phyloP scores from a whole-genome alignment of 1,139 yeast genomes.

The Geotrichum cucujoidarum region DNA sequence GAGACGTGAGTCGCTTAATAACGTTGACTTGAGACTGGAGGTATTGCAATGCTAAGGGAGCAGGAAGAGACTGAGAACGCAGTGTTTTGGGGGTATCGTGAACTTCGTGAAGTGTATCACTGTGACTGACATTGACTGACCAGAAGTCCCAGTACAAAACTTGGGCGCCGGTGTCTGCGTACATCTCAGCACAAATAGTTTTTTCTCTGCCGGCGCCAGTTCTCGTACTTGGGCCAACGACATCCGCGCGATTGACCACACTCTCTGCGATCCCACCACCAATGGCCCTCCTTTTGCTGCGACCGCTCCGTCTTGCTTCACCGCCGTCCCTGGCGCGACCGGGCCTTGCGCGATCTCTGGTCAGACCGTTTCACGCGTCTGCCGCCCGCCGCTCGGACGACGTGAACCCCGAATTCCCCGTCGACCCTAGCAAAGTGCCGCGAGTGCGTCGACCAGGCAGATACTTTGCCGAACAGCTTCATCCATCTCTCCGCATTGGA shows the following conservation, averaged over 20 bases:
- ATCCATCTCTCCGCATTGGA: slow-evolving; percentile 30
- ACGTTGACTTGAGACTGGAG: no score
- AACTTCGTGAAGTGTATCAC: no score
- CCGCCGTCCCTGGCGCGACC: background rate
- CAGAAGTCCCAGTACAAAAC: background rate
- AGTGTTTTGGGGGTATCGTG: no score
- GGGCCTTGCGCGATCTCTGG: background rate
- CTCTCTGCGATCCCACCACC: background rate
- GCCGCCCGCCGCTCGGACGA: slow-evolving; percentile 8
- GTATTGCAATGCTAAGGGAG: no score
- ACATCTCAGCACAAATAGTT: background rate
- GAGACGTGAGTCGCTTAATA: no score
- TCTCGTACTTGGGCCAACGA: background rate
- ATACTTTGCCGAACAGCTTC: slow-evolving; percentile 35
- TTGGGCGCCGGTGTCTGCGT: background rate
- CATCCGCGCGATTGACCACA: background rate
- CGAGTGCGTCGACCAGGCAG: slow-evolving; percentile 36
- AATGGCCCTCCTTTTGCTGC: background rate
- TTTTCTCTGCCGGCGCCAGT: no score
- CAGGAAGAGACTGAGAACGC: no score
- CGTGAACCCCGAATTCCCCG: slow-evolving; percentile 19
- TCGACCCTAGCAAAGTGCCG: slow-evolving; percentile 14
- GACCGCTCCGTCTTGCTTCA: slow-evolving; percentile 1
- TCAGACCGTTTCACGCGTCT: background rate
- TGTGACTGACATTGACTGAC: background rate